Evolutionary conservation across 257 asterid genomes (phyloP), one percentile per base, ranked within the genome.

Genomic region (Fraxinus quadrangulata): DNA sequence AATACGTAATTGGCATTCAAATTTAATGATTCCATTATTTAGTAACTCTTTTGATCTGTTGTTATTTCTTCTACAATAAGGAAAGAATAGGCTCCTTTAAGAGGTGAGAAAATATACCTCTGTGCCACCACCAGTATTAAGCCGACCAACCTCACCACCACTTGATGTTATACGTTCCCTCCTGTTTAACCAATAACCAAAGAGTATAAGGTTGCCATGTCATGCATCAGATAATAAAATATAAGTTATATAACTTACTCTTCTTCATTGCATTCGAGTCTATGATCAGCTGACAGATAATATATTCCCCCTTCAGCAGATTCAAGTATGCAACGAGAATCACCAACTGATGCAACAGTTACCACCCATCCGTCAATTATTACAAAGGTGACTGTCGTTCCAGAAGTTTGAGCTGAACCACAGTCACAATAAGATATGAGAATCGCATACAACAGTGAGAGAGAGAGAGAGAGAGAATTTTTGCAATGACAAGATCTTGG

Each of bases 101-200:
- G 37, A 47, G 33, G 70, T 5, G 59, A 79, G 69, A 70, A 45
- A 76, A 40, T 76, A 17, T 85, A 92, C 99, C 97, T 92, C 97
- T 47, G 97, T 96, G 79, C 99, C 99, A 77, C 97, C 97, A 77
- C 99, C 99, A 16, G 99, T 89, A 82, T 93, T 96, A 79, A 96
- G 97, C 79, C 99, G 92, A 45, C 97, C 98, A 56, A 96, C 98
- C 88, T 96, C 97, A 74, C 98, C 98, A 36, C 99, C 99, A 80
- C 98, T 86, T 28, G 97, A 81, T 42, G 91, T 92, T 78, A 96
- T 96, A 37, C 99, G 91, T 71, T 92, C 97, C 87, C 98, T 89
- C 93, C 99, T 96, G 87, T 75, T 83, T 81, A 75, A 81, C 72
- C 42, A 69, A 74, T 33, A 80, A 84, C 63, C 61, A 79, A 79